Evolutionary conservation across 2,329 filamentous ascomycete species (phyloP).

Genomic region (Diaporthe australafricana): DNA sequence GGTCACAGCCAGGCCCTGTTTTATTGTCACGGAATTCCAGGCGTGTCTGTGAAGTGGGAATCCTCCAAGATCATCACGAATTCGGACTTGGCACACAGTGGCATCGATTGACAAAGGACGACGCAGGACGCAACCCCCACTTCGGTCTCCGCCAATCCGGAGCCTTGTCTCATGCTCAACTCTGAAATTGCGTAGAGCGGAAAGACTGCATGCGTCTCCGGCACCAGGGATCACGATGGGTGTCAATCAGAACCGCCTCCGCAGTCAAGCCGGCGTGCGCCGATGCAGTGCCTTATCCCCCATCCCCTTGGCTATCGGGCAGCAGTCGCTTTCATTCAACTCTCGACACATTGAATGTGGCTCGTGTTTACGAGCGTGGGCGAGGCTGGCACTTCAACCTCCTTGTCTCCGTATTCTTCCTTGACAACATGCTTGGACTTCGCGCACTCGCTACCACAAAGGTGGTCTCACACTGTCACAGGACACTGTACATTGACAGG

Average conservation of each 20-base stretch:
- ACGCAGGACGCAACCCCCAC: conserved; percentile 3
- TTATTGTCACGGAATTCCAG: conserved; percentile 2
- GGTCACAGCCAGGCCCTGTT: background rate
- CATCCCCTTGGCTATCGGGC: background rate
- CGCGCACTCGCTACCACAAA: background rate
- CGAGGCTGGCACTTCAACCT: background rate
- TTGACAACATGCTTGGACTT: background rate
- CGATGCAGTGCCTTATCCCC: background rate
- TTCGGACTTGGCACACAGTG: conserved; percentile 18
- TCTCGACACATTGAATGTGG: background rate
- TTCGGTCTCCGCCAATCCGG: conserved; percentile 24
- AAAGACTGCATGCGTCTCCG: conserved; percentile 28
- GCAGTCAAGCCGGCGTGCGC: background rate
- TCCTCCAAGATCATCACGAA: conserved; percentile 24
- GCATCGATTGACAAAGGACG: conserved; percentile 13
- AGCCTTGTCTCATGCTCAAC: conserved; percentile 9
- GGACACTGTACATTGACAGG: conserved; percentile 11
- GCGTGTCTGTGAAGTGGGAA: conserved; percentile 23
- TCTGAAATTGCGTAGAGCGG: conserved; percentile 33
- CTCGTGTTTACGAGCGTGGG: background rate
- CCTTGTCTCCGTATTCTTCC: too few species aligned
- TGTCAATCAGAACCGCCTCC: background rate
- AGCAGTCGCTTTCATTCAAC: background rate
- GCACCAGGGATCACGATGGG: conserved; percentile 34
- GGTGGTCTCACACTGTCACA: background rate